A percentile compares a stretch with the other conserved stretches of the same genome.
phyloP scores from a whole-genome alignment of 805 yeast species.

The Ogataea chonburiensis region DNA sequence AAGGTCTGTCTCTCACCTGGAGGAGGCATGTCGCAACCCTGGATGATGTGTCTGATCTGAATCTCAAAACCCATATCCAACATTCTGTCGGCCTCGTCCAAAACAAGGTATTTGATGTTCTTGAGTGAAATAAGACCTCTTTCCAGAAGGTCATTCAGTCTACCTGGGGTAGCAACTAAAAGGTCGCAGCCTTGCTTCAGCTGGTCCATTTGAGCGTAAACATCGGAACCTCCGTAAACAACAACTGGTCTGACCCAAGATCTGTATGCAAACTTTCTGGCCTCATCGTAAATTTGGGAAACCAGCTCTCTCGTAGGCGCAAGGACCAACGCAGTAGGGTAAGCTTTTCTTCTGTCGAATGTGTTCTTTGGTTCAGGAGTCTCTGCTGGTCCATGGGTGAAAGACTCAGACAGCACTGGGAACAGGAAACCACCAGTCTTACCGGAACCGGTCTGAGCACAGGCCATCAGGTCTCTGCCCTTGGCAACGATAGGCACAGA shows the following conservation, averaged over 20 bases:
- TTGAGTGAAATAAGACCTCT: constrained; percentile 89
- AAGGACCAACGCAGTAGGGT: constrained; percentile 90
- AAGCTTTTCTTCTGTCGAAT: constrained; percentile 72
- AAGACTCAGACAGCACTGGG: constrained; percentile 94
- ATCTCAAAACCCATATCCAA: constrained; percentile 99
- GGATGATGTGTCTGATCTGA: constrained; percentile 97
- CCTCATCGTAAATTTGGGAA: constrained; percentile 93
- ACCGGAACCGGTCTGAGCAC: constrained; percentile 99
- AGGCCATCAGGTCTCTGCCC: constrained; percentile 80
- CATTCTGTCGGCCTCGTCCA: constrained; percentile 99
- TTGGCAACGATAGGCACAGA: constrained; percentile 73
- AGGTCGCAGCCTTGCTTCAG: constrained; percentile 93
- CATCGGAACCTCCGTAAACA: constrained; percentile 98
- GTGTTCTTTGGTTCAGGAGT: constrained; percentile 41
- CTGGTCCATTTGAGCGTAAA: constrained; percentile 81
- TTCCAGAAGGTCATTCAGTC: constrained; percentile 92
- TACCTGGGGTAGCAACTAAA: constrained; percentile 98
- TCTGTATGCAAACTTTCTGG: constrained; percentile 92
- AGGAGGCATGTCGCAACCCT: constrained; percentile 96
- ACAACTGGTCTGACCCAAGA: constrained; percentile 98
- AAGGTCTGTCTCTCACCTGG: constrained; percentile 91
- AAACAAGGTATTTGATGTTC: constrained; percentile 88
- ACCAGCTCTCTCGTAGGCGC: constrained; percentile 99
- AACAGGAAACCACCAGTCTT: constrained; percentile 99
- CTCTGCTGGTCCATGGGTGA: constrained; percentile 80